Conservation (phyloP, 768 basidiomycete genomes). For the Boletus eberwhitei region DNA sequence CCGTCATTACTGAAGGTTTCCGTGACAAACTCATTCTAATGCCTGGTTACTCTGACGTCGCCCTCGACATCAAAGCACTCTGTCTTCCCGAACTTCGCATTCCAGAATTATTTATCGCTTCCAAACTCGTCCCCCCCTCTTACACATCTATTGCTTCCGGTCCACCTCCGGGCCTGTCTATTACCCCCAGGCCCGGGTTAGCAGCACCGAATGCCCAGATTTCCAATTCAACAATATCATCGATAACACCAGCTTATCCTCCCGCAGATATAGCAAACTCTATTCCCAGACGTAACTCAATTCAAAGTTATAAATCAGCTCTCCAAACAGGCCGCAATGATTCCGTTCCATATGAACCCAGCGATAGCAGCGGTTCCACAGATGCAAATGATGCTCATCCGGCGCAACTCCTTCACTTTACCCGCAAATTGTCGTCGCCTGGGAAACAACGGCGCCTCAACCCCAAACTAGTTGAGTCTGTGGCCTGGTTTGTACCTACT, state of each 20-base stretch:
- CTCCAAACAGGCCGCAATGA: slow-evolving; percentile 23
- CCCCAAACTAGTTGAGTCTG: slow-evolving; percentile 49
- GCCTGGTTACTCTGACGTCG: slow-evolving; percentile 60
- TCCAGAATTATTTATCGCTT: slow-evolving; percentile 56
- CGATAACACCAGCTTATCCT: slow-evolving; percentile 2
- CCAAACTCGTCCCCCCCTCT: slow-evolving; percentile 43
- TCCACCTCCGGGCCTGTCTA: slow-evolving; percentile 26
- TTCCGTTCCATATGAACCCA: slow-evolving; percentile 40
- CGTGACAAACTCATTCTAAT: slow-evolving; percentile 63
- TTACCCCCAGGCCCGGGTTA: slow-evolving; percentile 17
- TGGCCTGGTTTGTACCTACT: slow-evolving; percentile 1
- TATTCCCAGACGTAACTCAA: slow-evolving; percentile 20
- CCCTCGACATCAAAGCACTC: slow-evolving; percentile 55
- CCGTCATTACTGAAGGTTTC: slow-evolving; percentile 62
- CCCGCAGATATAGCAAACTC: slow-evolving; percentile 12
- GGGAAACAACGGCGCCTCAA: slow-evolving; percentile 42
- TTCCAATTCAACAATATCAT: slow-evolving; percentile 12
- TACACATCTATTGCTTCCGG: slow-evolving; percentile 25
- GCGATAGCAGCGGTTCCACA: slow-evolving; percentile 43
- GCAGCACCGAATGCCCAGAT: slow-evolving; percentile 3
- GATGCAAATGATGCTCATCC: slow-evolving; percentile 39
- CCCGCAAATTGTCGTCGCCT: slow-evolving; percentile 30
- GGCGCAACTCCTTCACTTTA: slow-evolving; percentile 26
- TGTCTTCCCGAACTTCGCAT: slow-evolving; percentile 51
- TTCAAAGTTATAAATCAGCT: slow-evolving; percentile 44